phyloP scores from a whole-genome alignment of 768 basidiomycete species.

The Grammothele lineata region DNA sequence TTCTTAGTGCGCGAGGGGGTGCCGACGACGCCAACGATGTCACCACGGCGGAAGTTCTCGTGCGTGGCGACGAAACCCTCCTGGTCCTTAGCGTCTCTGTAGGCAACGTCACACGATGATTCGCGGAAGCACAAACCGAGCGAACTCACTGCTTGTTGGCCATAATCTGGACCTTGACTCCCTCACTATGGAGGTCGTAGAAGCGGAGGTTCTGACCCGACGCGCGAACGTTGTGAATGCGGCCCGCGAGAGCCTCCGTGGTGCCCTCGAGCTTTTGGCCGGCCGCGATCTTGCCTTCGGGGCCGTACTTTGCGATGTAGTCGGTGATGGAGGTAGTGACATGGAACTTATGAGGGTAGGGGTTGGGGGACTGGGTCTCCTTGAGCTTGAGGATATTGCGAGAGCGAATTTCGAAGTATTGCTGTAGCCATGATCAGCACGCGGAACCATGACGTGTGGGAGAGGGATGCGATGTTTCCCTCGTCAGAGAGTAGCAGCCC shows the following conservation, averaged over 20 bases:
- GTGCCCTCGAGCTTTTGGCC: conserved; percentile 61
- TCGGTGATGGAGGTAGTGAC: conserved; percentile 70
- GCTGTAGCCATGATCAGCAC: too few relatives aligned
- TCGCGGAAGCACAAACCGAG: neutral
- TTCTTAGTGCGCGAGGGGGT: conserved; percentile 89
- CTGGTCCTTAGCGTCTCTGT: conserved; percentile 61
- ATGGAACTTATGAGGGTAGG: conserved; percentile 99
- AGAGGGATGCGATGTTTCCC: too few relatives aligned
- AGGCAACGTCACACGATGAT: neutral
- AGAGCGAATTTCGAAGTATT: conserved; percentile 95
- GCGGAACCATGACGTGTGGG: too few relatives aligned
- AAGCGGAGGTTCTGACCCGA: conserved; percentile 84
- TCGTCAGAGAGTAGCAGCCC: too few relatives aligned
- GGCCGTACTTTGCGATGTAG: conserved; percentile 73
- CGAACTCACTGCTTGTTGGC: conserved; percentile 66
- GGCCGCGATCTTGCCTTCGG: conserved; percentile 62
- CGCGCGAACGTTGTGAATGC: conserved; percentile 86
- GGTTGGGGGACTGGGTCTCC: conserved; percentile 81
- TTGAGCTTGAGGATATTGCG: conserved; percentile 84
- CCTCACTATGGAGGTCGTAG: conserved; percentile 93
- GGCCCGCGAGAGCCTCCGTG: conserved; percentile 74
- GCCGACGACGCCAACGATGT: conserved; percentile 92
- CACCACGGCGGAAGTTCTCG: conserved; percentile 89
- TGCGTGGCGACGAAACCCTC: conserved; percentile 68
- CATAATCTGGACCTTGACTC: conserved; percentile 91